Evolutionary conservation across 305 asterid species (phyloP).

Genomic region (Fraxinus baroniana): DNA sequence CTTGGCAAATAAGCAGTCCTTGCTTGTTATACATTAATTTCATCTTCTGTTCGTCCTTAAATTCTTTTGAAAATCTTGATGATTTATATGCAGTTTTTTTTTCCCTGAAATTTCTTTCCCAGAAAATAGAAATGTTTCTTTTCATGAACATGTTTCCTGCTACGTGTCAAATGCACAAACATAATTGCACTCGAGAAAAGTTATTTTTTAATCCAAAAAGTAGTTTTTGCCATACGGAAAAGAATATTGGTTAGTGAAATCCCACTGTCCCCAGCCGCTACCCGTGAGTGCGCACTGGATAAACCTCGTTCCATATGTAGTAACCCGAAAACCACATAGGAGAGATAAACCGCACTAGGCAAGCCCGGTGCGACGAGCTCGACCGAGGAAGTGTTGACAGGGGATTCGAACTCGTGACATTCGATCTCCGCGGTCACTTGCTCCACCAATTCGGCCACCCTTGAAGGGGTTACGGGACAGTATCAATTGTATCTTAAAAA

Average conservation of each 20-base stretch:
- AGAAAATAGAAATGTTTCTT: neutral
- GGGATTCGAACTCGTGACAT: no score
- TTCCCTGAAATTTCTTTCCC: neutral
- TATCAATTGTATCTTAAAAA: neutral
- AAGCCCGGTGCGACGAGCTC: no score
- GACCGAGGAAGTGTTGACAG: no score
- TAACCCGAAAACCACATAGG: no score
- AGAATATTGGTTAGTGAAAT: neutral
- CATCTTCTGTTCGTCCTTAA: slow-evolving; percentile 46
- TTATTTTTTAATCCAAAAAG: neutral
- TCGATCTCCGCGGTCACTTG: no score
- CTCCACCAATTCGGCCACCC: no score
- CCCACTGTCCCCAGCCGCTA: neutral
- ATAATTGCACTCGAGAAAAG: neutral
- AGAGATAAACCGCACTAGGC: no score
- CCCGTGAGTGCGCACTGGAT: no score
- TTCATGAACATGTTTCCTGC: neutral
- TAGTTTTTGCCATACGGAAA: neutral
- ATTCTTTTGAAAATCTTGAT: neutral
- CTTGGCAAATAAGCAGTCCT: slow-evolving; percentile 58
- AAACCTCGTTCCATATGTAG: no score
- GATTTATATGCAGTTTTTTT: neutral
- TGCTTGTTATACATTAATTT: slow-evolving; percentile 38
- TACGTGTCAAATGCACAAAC: neutral
- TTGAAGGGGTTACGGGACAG: no score